phyloP scores from a whole-genome alignment of 2,329 filamentous ascomycete genomes.

The Sphaceloma murrayae region DNA sequence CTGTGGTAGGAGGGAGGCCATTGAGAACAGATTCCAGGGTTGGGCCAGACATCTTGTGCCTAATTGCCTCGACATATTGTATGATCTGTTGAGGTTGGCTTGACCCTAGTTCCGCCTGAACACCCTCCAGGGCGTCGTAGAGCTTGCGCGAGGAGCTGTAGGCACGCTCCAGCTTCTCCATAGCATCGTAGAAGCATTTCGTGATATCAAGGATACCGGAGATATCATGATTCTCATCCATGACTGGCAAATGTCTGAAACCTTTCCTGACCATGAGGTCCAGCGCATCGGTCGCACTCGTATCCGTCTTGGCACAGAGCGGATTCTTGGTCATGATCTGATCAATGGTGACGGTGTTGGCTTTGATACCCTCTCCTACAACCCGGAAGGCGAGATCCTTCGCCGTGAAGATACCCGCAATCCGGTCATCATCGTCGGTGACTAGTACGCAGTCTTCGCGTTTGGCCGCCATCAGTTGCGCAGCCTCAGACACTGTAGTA shows the following conservation, averaged over 20 bases:
- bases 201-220: slow-evolving; percentile 97
- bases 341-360: slow-evolving; percentile 80
- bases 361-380: slow-evolving; percentile 81
- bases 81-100: slow-evolving; percentile 98
- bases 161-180: slow-evolving; percentile 97
- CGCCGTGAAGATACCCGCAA: slow-evolving; percentile 96
- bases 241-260: slow-evolving; percentile 93
- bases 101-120: slow-evolving; percentile 90
- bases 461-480: slow-evolving; percentile 98
- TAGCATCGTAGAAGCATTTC: slow-evolving; percentile 99
- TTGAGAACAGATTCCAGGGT: slow-evolving; percentile 91
- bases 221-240: slow-evolving; percentile 99
- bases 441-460: slow-evolving; percentile 95
- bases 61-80: slow-evolving; percentile 92
- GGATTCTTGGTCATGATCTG: slow-evolving; percentile 99
- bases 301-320: slow-evolving; percentile 91
- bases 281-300: slow-evolving; percentile 91
- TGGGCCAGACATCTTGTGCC: slow-evolving; percentile 94
- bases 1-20: slow-evolving; percentile 83
- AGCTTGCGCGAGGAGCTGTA: slow-evolving; percentile 97
- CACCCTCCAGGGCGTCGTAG: slow-evolving; percentile 93
- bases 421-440: slow-evolving; percentile 94
- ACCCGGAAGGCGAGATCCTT: slow-evolving; percentile 98
- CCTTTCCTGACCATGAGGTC: slow-evolving; percentile 98
- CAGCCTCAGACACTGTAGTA: slow-evolving; percentile 89